phyloP scores from a whole-genome alignment of 805 yeast genomes.

The Ogataea thermomethanolica region DNA sequence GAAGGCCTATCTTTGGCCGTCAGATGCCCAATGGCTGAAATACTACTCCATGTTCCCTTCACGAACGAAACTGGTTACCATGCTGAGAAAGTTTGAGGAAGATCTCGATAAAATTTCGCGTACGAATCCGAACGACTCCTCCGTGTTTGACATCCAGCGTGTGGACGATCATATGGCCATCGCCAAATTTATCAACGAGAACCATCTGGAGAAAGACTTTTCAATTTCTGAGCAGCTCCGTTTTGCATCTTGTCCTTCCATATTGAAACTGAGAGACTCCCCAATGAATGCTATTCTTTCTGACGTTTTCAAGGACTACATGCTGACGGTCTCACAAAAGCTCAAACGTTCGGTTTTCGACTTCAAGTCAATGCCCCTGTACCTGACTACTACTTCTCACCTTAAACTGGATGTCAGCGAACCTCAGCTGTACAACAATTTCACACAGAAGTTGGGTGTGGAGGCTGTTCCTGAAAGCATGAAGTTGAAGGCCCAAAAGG shows the following conservation, averaged over 20 bases:
- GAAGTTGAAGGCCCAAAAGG: conserved; percentile 16
- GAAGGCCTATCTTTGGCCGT: conserved; percentile 78
- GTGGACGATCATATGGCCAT: conserved; percentile 26
- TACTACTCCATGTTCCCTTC: conserved; percentile 61
- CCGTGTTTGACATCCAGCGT: conserved; percentile 28
- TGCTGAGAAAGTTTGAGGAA: conserved; percentile 47
- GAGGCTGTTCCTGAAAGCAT: conserved; percentile 29
- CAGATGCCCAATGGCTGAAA: conserved; percentile 62
- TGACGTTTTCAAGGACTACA: conserved; percentile 45
- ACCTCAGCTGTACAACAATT: conserved; percentile 12
- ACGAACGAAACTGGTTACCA: conserved; percentile 41
- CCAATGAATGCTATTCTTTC: conserved; percentile 29
- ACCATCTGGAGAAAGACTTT: conserved; percentile 23
- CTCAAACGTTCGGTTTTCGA: conserved; percentile 55
- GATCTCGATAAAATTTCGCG: conserved; percentile 31
- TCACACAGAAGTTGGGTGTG: conserved; percentile 17
- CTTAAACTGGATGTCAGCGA: conserved; percentile 3
- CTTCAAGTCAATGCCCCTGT: conserved; percentile 32
- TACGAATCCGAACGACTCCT: conserved; percentile 7
- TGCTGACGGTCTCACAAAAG: conserved; percentile 51
- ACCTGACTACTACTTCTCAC: conserved; percentile 25
- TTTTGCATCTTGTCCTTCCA: conserved; percentile 37
- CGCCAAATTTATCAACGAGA: conserved; percentile 26
- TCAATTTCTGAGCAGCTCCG: conserved; percentile 32
- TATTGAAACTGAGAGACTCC: conserved; percentile 18